Evolutionary conservation across 1,139 yeast species (phyloP).

Genomic region (Eremothecium cymbalariae): DNA sequence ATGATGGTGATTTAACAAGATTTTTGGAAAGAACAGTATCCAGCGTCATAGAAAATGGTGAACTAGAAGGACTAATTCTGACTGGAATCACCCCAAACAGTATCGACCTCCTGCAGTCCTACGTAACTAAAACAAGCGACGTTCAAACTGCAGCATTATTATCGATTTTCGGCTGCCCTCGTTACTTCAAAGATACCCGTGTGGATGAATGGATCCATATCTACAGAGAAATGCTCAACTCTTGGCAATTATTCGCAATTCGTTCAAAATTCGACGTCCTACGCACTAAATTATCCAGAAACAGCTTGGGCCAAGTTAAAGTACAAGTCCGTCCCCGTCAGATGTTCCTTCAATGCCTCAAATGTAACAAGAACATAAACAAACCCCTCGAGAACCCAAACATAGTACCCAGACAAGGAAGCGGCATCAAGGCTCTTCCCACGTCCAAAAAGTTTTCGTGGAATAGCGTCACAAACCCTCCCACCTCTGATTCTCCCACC

Average conservation of each 20-base stretch:
- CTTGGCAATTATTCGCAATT: slow-evolving; percentile 72
- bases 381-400: slow-evolving; percentile 20
- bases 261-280: slow-evolving; percentile 83
- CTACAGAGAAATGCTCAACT: slow-evolving; percentile 66
- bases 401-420: slow-evolving; percentile 9
- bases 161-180: slow-evolving; percentile 72
- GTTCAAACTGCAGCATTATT: slow-evolving; percentile 87
- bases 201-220: slow-evolving; percentile 72
- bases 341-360: slow-evolving; percentile 67
- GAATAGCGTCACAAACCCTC: slow-evolving; percentile 13
- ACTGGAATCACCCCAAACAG: slow-evolving; percentile 88
- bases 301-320: slow-evolving; percentile 42
- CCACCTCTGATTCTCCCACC: slow-evolving; percentile 14
- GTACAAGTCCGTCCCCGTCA: slow-evolving; percentile 58
- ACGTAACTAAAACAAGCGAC: slow-evolving; percentile 83
- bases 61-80: slow-evolving; percentile 78
- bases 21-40: slow-evolving; percentile 66
- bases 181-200: slow-evolving; percentile 64
- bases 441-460: slow-evolving; percentile 16
- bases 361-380: slow-evolving; percentile 68
- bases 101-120: slow-evolving; percentile 72
- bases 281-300: slow-evolving; percentile 56
- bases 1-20: slow-evolving; percentile 64
- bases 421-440: slow-evolving; percentile 5
- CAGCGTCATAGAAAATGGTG: slow-evolving; percentile 67